phyloP scores from a whole-genome alignment of 495 filamentous ascomycete species.

The Parathielavia appendiculata region DNA sequence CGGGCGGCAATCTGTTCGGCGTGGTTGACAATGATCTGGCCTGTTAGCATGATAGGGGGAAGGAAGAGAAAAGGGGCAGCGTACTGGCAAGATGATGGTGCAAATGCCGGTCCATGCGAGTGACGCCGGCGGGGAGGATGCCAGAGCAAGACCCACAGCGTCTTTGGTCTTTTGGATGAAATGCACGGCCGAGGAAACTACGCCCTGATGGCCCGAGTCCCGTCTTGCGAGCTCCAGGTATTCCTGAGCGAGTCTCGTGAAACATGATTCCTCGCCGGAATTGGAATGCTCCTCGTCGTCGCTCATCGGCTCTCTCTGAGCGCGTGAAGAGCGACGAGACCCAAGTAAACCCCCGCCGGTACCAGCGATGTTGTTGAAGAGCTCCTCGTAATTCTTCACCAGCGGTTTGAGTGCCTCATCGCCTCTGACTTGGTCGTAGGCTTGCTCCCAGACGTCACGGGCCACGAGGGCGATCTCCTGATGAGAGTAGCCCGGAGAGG shows the following conservation, averaged over 20 bases:
- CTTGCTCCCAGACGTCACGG: slow-evolving; percentile 18
- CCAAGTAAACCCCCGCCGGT: background rate
- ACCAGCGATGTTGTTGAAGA: slow-evolving; percentile 12
- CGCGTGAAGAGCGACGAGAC: background rate
- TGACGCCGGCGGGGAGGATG: slow-evolving; percentile 16
- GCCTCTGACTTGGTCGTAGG: slow-evolving; percentile 10
- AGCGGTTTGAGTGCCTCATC: slow-evolving; percentile 9
- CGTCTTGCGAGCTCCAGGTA: slow-evolving; percentile 10
- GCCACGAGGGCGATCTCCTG: slow-evolving; percentile 8
- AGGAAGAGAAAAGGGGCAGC: background rate
- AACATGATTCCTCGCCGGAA: slow-evolving; percentile 2
- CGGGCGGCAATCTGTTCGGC: slow-evolving; percentile 20
- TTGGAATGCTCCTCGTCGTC: background rate
- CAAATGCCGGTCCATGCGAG: slow-evolving; percentile 23
- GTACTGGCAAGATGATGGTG: slow-evolving; percentile 20
- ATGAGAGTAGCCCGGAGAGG: background rate
- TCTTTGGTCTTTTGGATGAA: slow-evolving; percentile 21
- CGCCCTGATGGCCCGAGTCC: slow-evolving; percentile 6
- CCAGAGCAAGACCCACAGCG: slow-evolving; percentile 5
- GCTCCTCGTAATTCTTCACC: slow-evolving; percentile 22
- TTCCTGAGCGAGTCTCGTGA: slow-evolving; percentile 14
- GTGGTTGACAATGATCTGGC: slow-evolving; percentile 23
- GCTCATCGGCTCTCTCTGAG: background rate
- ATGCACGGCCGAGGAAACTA: slow-evolving; percentile 19
- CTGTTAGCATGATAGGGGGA: background rate